Conservation (phyloP, 352 stramenopile genomes). For the Phytophthora capsici region DNA sequence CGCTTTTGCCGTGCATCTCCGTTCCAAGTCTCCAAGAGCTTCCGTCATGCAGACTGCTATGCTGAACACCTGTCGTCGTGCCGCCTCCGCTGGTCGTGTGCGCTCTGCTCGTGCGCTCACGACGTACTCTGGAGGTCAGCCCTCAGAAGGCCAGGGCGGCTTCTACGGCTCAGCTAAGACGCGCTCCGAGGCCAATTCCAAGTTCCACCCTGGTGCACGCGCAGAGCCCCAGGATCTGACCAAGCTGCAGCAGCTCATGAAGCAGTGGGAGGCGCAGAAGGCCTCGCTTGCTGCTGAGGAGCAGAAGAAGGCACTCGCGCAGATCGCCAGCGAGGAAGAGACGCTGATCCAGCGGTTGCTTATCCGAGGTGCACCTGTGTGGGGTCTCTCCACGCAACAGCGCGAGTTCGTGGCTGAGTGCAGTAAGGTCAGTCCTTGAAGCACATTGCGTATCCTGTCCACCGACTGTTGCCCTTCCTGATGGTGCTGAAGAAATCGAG, state of each 20-base stretch:
- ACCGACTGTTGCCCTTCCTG: slow-evolving; percentile 2
- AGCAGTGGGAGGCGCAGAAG: slow-evolving; percentile 54
- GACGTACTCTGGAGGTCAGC: slow-evolving; percentile 90
- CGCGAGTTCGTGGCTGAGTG: slow-evolving; percentile 77
- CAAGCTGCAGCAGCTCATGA: slow-evolving; percentile 68
- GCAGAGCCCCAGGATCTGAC: slow-evolving; percentile 68
- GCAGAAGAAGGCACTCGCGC: slow-evolving; percentile 46
- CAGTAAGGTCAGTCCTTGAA: slow-evolving; percentile 36
- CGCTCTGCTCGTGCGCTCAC: slow-evolving; percentile 44
- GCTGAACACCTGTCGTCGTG: slow-evolving; percentile 31
- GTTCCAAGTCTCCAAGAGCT: not conserved
- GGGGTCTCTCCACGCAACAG: slow-evolving; percentile 76
- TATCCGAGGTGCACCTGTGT: slow-evolving; percentile 75
- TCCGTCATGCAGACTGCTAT: slow-evolving; percentile 27
- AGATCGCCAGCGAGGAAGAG: slow-evolving; percentile 48
- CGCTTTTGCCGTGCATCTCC: slow-evolving; percentile 19
- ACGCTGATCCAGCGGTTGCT: slow-evolving; percentile 71
- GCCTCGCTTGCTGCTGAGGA: slow-evolving; percentile 46
- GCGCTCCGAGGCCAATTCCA: slow-evolving; percentile 68
- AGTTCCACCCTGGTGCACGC: slow-evolving; percentile 69
- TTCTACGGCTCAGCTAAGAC: slow-evolving; percentile 91
- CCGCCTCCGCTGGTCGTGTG: slow-evolving; percentile 4
- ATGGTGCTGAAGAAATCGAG: slow-evolving; percentile 3
- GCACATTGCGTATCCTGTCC: slow-evolving; percentile 5
- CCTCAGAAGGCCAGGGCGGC: slow-evolving; percentile 88